Conservation (phyloP, 228 moss, liverwort and hornwort species). For the Sphagnum magellanicum region DNA sequence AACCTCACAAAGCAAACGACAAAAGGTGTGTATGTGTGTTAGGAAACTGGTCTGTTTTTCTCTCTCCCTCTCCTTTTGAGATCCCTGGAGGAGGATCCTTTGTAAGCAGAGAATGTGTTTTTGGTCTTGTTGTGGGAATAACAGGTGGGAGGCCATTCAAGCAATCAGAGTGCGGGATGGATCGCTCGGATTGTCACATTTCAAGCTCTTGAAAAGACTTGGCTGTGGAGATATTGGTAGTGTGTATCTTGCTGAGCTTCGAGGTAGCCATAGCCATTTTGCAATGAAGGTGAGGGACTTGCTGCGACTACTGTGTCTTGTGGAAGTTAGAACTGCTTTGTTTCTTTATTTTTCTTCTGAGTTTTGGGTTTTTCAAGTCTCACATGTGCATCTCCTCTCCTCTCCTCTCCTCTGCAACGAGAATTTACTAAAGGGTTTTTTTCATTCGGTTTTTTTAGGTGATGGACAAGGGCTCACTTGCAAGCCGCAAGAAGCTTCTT, state of each 20-base stretch:
- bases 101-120: neutral
- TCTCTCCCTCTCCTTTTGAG: no score
- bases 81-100: no score
- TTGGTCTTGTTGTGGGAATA: neutral
- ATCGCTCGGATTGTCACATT: constrained; percentile 56
- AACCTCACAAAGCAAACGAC: neutral
- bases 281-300: constrained; percentile 42
- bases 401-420: no score
- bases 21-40: neutral
- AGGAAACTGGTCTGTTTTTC: no score
- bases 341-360: no score
- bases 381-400: no score
- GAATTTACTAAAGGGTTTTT: no score
- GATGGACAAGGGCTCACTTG: constrained; percentile 78
- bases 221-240: constrained; percentile 61
- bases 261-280: constrained; percentile 46
- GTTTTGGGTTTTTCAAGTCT: no score
- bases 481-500: constrained; percentile 67
- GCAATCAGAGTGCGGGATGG: constrained; percentile 63
- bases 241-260: constrained; percentile 76
- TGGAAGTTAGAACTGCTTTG: no score
- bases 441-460: constrained; percentile 11
- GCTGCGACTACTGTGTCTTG: no score
- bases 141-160: constrained; percentile 83
- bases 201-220: constrained; percentile 56